Percentiles rank a stretch among this genome's conserved stretches.
These are phyloP conservation scores for Volvox carteri DNA, from an alignment of 163 green algal species.

Conservation along the genomic window DNA sequence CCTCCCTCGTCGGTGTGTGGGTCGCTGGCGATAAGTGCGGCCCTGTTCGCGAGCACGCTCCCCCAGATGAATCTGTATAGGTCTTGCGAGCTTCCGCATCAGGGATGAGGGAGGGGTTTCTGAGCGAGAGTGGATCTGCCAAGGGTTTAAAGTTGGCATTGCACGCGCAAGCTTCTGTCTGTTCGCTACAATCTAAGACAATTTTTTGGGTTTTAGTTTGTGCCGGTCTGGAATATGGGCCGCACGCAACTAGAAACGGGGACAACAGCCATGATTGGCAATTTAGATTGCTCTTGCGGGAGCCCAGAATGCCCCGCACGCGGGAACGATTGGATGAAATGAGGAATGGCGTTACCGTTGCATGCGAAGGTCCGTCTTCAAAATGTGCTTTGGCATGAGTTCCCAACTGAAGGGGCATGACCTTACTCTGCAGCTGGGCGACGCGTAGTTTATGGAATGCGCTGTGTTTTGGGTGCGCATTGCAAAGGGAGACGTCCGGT, in stretches of 20 bases:
- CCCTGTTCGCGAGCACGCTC: not conserved
- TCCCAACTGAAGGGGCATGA: no score
- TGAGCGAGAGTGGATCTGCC: not conserved
- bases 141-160: not conserved
- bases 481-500: not conserved
- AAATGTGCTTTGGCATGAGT: no score
- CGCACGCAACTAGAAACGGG: not conserved
- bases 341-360: not conserved
- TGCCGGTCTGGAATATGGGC: not conserved
- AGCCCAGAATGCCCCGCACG: not conserved
- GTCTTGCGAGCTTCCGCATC: constrained; percentile 30
- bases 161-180: not conserved
- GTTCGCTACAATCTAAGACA: not conserved
- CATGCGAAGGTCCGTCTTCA: no score
- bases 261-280: not conserved
- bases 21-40: not conserved
- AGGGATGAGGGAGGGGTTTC: not conserved
- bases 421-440: not conserved
- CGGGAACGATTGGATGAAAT: not conserved
- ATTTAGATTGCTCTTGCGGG: constrained; percentile 5
- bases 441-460: not conserved
- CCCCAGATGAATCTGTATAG: not conserved
- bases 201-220: not conserved
- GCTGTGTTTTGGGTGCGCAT: not conserved
- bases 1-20: not conserved